Percentiles rank a stretch among this genome's conserved stretches.
Evolutionary conservation across 2,329 filamentous ascomycete genomes (phyloP).

Genomic region (Botryotinia globosa): DNA sequence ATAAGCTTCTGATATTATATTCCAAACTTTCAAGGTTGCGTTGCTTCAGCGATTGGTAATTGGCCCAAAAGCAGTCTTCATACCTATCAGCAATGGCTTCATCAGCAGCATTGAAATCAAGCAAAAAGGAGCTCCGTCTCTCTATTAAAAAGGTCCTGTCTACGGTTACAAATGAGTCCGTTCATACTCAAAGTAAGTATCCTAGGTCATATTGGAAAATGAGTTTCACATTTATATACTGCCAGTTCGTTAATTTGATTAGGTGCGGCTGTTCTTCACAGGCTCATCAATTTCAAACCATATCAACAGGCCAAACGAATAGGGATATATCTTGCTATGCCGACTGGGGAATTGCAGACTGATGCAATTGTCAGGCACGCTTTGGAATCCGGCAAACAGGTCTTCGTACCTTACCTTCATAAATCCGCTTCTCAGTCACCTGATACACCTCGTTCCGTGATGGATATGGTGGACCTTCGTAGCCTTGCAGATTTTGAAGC

Average conservation of each 20-base stretch:
- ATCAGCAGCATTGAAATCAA: constrained; percentile 51
- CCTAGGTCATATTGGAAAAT: not conserved
- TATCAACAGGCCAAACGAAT: constrained; percentile 74
- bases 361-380: constrained; percentile 79
- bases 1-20: not conserved
- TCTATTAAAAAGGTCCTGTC: constrained; percentile 67
- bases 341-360: constrained; percentile 80
- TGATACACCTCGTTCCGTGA: constrained; percentile 61
- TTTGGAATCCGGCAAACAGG: constrained; percentile 71
- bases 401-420: constrained; percentile 90
- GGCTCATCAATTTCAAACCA: constrained; percentile 64
- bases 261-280: constrained; percentile 65
- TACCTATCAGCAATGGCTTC: constrained; percentile 27
- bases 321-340: constrained; percentile 93
- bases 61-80: not conserved
- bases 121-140: constrained; percentile 74
- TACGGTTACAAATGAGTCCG: constrained; percentile 57
- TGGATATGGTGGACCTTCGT: constrained; percentile 89
- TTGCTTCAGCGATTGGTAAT: not conserved
- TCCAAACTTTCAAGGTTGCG: not conserved
- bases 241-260: constrained; percentile 20
- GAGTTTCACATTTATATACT: constrained; percentile 18
- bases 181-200: constrained; percentile 67
- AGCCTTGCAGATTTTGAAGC: constrained; percentile 74
- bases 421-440: constrained; percentile 44